Conservation (phyloP, 345 rosid genomes). For the Salix suchowensis region DNA sequence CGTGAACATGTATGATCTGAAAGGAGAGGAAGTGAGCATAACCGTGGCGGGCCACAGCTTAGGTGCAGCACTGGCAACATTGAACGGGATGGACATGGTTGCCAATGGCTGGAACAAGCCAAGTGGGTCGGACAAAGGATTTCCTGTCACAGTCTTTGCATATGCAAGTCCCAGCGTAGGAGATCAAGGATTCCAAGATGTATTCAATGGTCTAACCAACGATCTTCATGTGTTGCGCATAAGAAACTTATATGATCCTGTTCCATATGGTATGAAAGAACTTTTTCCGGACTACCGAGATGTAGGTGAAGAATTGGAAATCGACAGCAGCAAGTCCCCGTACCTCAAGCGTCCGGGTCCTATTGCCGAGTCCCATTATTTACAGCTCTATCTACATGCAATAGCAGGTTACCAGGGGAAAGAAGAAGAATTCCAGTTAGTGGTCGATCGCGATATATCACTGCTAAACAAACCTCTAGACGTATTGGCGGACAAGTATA, state of each 20-base stretch:
- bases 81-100: slow-evolving; percentile 18
- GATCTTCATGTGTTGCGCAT: slow-evolving; percentile 16
- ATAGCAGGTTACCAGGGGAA: slow-evolving; percentile 21
- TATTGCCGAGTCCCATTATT: not conserved
- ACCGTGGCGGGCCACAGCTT: slow-evolving; percentile 13
- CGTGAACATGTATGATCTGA: slow-evolving; percentile 4
- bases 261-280: slow-evolving; percentile 3
- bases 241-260: not conserved
- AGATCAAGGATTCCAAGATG: not conserved
- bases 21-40: slow-evolving; percentile 12
- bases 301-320: slow-evolving; percentile 11
- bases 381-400: slow-evolving; percentile 18
- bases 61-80: slow-evolving; percentile 23
- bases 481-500: not conserved
- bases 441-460: not conserved
- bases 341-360: not conserved
- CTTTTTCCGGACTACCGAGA: not conserved
- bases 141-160: slow-evolving; percentile 11
- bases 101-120: slow-evolving; percentile 24
- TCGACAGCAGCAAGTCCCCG: slow-evolving; percentile 11
- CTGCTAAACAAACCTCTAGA: not conserved
- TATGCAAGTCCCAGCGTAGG: slow-evolving; percentile 19
- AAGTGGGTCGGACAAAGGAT: not conserved
- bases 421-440: slow-evolving; percentile 1
- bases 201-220: not conserved